Conservation (phyloP, 768 basidiomycete genomes). For the Boletus edulis region DNA sequence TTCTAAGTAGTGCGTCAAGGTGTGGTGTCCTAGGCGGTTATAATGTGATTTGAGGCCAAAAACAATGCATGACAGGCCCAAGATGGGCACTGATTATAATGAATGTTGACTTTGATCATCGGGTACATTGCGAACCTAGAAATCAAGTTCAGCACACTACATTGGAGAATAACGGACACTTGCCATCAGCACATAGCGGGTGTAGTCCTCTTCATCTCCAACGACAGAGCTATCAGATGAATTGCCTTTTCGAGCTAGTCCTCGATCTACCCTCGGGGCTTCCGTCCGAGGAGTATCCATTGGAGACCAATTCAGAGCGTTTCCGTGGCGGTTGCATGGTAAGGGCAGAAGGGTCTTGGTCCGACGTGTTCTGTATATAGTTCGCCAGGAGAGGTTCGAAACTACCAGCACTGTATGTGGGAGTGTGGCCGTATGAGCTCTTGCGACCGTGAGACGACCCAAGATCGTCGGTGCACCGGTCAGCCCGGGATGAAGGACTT, state of each 20-base stretch:
- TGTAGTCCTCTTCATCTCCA: constrained; percentile 56
- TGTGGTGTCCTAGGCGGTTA: constrained; percentile 1
- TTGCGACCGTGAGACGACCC: constrained; percentile 29
- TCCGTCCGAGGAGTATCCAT: constrained; percentile 16
- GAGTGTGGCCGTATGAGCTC: constrained; percentile 40
- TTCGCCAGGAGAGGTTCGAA: constrained; percentile 58
- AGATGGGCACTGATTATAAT: constrained; percentile 8
- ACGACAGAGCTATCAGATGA: constrained; percentile 25
- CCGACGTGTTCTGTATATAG: constrained; percentile 32
- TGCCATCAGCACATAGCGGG: constrained; percentile 53
- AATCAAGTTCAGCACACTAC: constrained; percentile 10
- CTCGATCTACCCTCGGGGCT: constrained; percentile 27
- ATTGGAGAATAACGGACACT: constrained; percentile 17
- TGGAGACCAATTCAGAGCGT: constrained; percentile 9
- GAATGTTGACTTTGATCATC: constrained; percentile 39
- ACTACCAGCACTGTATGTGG: constrained; percentile 54
- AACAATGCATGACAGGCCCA: background rate
- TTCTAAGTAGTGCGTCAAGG: constrained; percentile 16
- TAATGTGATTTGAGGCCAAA: constrained; percentile 1
- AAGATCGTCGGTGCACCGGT: constrained; percentile 17
- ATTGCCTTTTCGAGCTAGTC: constrained; percentile 19
- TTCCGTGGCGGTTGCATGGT: constrained; percentile 32
- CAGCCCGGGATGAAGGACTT: constrained; percentile 41
- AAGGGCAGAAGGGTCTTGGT: constrained; percentile 15
- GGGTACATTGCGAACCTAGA: constrained; percentile 56